phyloP scores from a whole-genome alignment of 768 basidiomycete species.

The Lentinus brumalis region DNA sequence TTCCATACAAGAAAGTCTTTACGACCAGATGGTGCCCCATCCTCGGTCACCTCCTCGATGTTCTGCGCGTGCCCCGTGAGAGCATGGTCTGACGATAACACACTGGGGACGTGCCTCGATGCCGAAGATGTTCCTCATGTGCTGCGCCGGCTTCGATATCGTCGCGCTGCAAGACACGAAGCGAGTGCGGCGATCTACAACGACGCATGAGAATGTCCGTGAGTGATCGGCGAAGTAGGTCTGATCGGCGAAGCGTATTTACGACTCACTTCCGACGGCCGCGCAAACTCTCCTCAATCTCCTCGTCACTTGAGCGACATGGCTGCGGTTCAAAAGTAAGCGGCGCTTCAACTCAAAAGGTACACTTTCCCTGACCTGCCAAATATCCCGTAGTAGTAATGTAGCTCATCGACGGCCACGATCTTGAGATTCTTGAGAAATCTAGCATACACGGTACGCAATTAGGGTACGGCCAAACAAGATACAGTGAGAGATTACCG shows the following conservation, averaged over 20 bases:
- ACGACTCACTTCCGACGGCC: constrained; percentile 70
- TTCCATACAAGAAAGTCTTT: constrained; percentile 86
- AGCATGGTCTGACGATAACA: neutral
- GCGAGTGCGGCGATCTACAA: constrained; percentile 51
- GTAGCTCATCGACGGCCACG: constrained; percentile 83
- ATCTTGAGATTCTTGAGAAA: constrained; percentile 79
- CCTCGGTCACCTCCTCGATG: constrained; percentile 69
- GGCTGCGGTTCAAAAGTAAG: constrained; percentile 42
- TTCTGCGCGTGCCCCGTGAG: constrained; percentile 36
- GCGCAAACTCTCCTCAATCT: constrained; percentile 75
- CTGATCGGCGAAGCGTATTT: neutral
- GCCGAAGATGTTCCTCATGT: constrained; percentile 80
- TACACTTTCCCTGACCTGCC: constrained; percentile 56
- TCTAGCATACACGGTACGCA: constrained; percentile 37
- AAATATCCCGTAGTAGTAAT: constrained; percentile 80
- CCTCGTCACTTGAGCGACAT: constrained; percentile 78
- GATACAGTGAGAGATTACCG: constrained; percentile 39
- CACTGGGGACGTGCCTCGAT: constrained; percentile 39
- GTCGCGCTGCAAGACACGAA: constrained; percentile 92
- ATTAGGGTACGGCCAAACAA: neutral
- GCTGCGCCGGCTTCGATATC: constrained; percentile 69
- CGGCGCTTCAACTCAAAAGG: neutral
- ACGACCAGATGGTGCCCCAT: constrained; percentile 79
- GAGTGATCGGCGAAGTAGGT: neutral
- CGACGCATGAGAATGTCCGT: neutral